These are phyloP conservation scores for Brassica cretica DNA, from an alignment of 345 rosid species.

Conservation along the genomic window DNA sequence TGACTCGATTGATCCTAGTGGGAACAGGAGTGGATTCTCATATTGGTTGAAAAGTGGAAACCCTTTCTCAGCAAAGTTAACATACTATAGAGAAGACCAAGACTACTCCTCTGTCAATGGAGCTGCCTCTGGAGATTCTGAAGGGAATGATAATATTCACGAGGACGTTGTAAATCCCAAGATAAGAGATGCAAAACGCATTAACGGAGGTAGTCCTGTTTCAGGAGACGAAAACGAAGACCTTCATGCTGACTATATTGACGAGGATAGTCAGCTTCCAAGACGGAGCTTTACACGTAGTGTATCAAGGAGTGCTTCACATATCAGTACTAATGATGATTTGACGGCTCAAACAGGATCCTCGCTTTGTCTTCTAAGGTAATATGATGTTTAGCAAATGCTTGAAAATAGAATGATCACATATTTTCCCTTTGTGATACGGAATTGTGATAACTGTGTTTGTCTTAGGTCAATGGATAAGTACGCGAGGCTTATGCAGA, in stretches of 20 bases:
- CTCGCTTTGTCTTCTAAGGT: slow-evolving; percentile 95
- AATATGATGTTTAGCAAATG: slow-evolving; percentile 22
- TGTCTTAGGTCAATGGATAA: slow-evolving; percentile 90
- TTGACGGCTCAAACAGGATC: slow-evolving; percentile 88
- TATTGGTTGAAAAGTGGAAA: slow-evolving; percentile 80
- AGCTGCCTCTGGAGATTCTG: slow-evolving; percentile 45
- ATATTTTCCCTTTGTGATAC: slow-evolving; percentile 13
- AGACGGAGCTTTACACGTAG: slow-evolving; percentile 72
- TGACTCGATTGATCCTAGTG: slow-evolving; percentile 41
- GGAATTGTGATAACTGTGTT: slow-evolving; percentile 29
- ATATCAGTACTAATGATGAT: slow-evolving; percentile 70
- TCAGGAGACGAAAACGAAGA: slow-evolving; percentile 95
- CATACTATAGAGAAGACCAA: slow-evolving; percentile 48
- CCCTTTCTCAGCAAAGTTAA: slow-evolving; percentile 71
- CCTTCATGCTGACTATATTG: slow-evolving; percentile 94
- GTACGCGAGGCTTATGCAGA: slow-evolving; percentile 98
- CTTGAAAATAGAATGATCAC: background rate
- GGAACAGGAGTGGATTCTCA: slow-evolving; percentile 70
- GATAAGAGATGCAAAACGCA: slow-evolving; percentile 41
- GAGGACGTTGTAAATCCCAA: slow-evolving; percentile 46
- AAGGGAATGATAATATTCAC: slow-evolving; percentile 47
- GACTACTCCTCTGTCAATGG: slow-evolving; percentile 50
- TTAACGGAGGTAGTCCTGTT: slow-evolving; percentile 56
- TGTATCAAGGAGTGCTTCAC: slow-evolving; percentile 44
- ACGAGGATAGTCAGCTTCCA: slow-evolving; percentile 98